Conservation (phyloP, 306 rosid genomes). For the Quercus rubra region DNA sequence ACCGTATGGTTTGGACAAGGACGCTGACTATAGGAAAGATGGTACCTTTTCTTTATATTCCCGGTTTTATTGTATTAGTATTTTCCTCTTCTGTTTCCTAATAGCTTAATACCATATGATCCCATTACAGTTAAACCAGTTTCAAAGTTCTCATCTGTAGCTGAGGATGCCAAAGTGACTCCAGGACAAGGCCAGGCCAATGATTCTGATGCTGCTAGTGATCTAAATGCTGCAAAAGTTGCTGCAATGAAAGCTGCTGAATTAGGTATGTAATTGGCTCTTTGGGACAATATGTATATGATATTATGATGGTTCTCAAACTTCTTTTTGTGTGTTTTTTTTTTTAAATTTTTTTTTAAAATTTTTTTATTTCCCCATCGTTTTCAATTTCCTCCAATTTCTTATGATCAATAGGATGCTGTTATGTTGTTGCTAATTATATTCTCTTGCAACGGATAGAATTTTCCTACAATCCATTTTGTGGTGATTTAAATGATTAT, state of each 20-base stretch:
- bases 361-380: neutral
- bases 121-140: constrained; percentile 8
- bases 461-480: no score
- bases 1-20: constrained; percentile 39
- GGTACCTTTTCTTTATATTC: constrained; percentile 36
- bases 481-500: no score
- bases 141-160: constrained; percentile 40
- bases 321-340: neutral
- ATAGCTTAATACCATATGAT: neutral
- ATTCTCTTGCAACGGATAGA: neutral
- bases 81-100: neutral
- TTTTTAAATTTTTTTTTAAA: neutral
- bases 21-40: constrained; percentile 36
- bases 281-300: neutral
- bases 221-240: constrained; percentile 74
- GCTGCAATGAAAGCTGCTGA: constrained; percentile 99
- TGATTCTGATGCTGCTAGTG: constrained; percentile 48
- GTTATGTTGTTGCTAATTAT: neutral
- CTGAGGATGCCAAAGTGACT: constrained; percentile 49
- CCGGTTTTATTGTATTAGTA: neutral
- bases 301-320: neutral
- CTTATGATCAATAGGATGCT: neutral
- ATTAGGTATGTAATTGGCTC: constrained; percentile 47
- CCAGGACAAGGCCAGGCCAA: constrained; percentile 30
- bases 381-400: neutral